Evolutionary conservation across 768 basidiomycete species (phyloP), one percentile per base, ranked within the genome.

Genomic region (Holtermanniella nyarrowii): DNA sequence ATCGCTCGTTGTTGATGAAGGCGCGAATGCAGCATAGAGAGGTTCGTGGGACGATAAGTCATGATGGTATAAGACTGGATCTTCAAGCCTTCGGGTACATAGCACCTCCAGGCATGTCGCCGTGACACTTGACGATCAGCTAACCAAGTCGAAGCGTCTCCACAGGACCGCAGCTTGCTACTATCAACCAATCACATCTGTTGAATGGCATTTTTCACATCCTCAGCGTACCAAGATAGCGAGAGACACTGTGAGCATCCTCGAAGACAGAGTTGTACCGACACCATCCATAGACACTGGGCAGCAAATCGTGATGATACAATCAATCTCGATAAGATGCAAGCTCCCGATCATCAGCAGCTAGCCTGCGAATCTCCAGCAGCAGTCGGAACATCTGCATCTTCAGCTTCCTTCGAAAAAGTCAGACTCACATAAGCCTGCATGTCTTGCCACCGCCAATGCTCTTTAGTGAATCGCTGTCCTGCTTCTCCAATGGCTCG

Each of bases 391-490:
- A 37, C 10, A 37, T 16, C 31, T 37, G 26, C 48, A 21, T 39
- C 48, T 54, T 37, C 31, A 37, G 31, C 10, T 7, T 37, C 31
- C 31, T 37, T 7, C 31, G 31, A 16, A 37, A 16, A 7, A 37
- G 7, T 7, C 31, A 37, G 10, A 37, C 31, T 7, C 48, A 49
- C 41, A 26, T 49, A 49, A 21, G 37, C 44, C 48, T 60, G 58
- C 58, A 60, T 60, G 46, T 57, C 58, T 39, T 60, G 55, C 55
- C 58, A 57, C 31, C 55, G 48, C 58, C 58, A 60, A 39, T 56
- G 55, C 26, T 60, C 55, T 20, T 46, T 48, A 10, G 56, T 55
- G 40, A 60, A 60, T 25, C 56, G 26, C 24, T 47, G 48, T 16
- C 58, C 58, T 16, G 49, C 46, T 23, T 60, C 55, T 1, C 44